These are phyloP conservation scores for Daldinia eschscholtzii DNA, from an alignment of 2,329 filamentous ascomycete species.

Conservation along the genomic window DNA sequence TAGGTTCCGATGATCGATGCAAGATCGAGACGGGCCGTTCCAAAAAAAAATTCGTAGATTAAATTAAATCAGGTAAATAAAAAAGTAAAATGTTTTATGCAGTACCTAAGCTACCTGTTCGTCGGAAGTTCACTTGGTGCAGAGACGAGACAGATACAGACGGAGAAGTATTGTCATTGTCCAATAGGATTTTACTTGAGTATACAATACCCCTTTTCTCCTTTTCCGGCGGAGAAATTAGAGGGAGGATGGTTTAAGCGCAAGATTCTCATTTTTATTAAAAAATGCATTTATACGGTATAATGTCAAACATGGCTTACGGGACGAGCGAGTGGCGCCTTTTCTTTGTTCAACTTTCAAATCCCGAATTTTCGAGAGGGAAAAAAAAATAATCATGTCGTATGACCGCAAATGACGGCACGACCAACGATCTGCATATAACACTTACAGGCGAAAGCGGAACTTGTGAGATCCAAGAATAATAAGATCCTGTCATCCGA, in stretches of 20 bases:
- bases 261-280: conserved; percentile 8
- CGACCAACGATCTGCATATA: conserved; percentile 19
- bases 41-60: conserved; percentile 16
- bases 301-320: conserved; percentile 26
- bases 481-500: conserved; percentile 26
- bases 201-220: conserved; percentile 13
- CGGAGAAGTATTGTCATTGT: not conserved
- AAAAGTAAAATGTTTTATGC: conserved; percentile 15
- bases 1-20: conserved; percentile 19
- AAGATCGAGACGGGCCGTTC: conserved; percentile 14
- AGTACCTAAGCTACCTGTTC: conserved; percentile 9
- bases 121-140: not conserved
- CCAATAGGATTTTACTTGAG: conserved; percentile 11
- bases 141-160: conserved; percentile 9
- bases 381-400: conserved; percentile 20
- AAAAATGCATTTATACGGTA: conserved; percentile 18
- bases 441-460: conserved; percentile 10
- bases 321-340: conserved; percentile 16
- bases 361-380: conserved; percentile 20
- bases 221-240: conserved; percentile 8
- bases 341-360: conserved; percentile 21
- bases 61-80: conserved; percentile 19
- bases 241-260: not conserved
- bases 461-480: conserved; percentile 29
- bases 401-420: conserved; percentile 34